Conservation (phyloP, 441 rosid species). For the Rhodomyrtus psidioides region DNA sequence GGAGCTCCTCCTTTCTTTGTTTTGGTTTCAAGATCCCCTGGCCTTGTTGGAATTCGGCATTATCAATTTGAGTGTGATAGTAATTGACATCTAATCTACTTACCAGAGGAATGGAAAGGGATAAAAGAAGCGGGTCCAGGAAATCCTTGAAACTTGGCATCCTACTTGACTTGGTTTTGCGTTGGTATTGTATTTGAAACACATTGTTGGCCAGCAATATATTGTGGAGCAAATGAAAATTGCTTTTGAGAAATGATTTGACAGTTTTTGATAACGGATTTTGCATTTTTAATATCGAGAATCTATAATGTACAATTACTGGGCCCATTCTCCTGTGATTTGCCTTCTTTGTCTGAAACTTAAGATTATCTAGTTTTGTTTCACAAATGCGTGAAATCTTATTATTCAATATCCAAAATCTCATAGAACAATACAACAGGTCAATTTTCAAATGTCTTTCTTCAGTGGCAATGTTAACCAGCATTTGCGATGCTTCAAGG, state of each 20-base stretch:
- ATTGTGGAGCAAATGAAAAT: background rate
- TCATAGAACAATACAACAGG: background rate
- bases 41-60: background rate
- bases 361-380: background rate
- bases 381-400: background rate
- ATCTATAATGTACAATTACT: background rate
- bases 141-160: background rate
- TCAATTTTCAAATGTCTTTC: background rate
- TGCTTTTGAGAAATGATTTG: background rate
- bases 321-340: background rate
- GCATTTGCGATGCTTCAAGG: background rate
- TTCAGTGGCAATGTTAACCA: background rate
- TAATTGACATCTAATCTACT: background rate
- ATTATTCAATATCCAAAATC: background rate
- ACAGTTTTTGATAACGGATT: background rate
- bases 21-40: background rate
- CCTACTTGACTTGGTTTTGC: background rate
- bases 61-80: background rate
- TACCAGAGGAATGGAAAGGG: background rate
- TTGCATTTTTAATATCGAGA: background rate
- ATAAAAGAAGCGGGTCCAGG: background rate
- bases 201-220: background rate
- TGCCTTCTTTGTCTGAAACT: background rate
- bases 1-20: background rate
- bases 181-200: background rate